Percentiles rank a stretch among this genome's conserved stretches.
phyloP scores from a whole-genome alignment of 106 monocot genomes.

The Phalaenopsis equestris region DNA sequence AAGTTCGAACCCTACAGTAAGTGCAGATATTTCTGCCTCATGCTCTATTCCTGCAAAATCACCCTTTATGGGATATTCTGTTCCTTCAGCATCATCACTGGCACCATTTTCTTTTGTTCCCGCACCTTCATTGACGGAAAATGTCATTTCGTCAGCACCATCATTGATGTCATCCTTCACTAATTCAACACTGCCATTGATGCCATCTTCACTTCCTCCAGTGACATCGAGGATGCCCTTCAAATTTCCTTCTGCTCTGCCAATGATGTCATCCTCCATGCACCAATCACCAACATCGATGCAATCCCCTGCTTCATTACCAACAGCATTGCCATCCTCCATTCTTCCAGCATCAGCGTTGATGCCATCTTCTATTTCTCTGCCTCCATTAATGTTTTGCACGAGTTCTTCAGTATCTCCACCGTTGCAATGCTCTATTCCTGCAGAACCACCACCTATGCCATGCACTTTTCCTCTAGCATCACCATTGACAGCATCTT shows the following conservation, averaged over 20 bases:
- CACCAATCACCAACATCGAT: neutral
- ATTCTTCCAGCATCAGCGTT: neutral
- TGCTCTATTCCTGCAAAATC: neutral
- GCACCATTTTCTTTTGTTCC: neutral
- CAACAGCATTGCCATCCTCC: neutral
- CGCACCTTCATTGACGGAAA: neutral
- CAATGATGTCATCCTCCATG: too few relatives aligned
- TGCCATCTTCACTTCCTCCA: neutral
- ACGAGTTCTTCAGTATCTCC: neutral
- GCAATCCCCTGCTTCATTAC: neutral
- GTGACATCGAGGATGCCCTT: neutral
- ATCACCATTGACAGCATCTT: neutral
- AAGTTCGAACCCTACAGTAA: neutral
- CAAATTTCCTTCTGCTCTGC: neutral
- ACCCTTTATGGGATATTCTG: neutral
- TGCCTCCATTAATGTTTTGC: neutral
- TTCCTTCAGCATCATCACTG: neutral
- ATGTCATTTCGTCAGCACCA: neutral
- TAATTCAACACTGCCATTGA: neutral
- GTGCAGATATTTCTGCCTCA: conserved; percentile 5
- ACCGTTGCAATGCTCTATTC: neutral
- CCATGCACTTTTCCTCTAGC: conserved; percentile 4
- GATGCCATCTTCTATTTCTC: conserved; percentile 1
- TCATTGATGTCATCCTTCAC: neutral
- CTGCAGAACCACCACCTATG: neutral